These are phyloP conservation scores for Boletellus ananas DNA, from an alignment of 768 basidiomycete genomes.

Conservation along the genomic window DNA sequence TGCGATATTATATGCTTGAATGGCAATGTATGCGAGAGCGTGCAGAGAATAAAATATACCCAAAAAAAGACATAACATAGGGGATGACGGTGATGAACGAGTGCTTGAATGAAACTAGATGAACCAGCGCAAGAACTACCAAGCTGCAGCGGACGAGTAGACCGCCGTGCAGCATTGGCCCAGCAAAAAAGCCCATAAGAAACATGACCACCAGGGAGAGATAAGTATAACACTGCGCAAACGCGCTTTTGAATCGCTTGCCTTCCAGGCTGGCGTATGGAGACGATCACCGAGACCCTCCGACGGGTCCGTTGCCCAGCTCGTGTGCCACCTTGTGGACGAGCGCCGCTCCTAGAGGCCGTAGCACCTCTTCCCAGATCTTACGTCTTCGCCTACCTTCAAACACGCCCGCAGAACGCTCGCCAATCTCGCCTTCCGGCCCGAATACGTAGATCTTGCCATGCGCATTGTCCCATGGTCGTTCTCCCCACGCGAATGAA, in stretches of 20 bases:
- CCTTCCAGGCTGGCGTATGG: neutral
- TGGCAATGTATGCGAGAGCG: neutral
- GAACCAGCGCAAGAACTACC: slow-evolving; percentile 2
- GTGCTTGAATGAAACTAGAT: neutral
- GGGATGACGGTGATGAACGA: neutral
- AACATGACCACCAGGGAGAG: neutral
- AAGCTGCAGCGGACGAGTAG: neutral
- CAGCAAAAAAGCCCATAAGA: slow-evolving; percentile 4
- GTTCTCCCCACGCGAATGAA: slow-evolving; percentile 68
- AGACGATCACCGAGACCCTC: slow-evolving; percentile 19
- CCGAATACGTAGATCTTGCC: slow-evolving; percentile 76
- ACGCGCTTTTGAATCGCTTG: slow-evolving; percentile 7
- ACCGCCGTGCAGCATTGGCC: neutral
- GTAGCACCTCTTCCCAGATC: slow-evolving; percentile 63
- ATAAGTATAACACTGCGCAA: neutral
- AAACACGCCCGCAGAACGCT: slow-evolving; percentile 62
- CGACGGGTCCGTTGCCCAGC: slow-evolving; percentile 63
- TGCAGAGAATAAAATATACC: neutral
- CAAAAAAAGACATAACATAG: neutral
- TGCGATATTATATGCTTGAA: neutral
- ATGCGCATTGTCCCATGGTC: slow-evolving; percentile 55
- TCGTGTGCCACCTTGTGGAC: slow-evolving; percentile 74
- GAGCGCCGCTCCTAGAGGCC: slow-evolving; percentile 61
- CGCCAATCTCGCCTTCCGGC: slow-evolving; percentile 78
- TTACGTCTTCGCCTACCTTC: slow-evolving; percentile 56